A percentile compares a stretch with the other conserved stretches of the same genome.
Evolutionary conservation across 805 yeast species (phyloP).

Genomic region (Nakazawaea wyomingensis): DNA sequence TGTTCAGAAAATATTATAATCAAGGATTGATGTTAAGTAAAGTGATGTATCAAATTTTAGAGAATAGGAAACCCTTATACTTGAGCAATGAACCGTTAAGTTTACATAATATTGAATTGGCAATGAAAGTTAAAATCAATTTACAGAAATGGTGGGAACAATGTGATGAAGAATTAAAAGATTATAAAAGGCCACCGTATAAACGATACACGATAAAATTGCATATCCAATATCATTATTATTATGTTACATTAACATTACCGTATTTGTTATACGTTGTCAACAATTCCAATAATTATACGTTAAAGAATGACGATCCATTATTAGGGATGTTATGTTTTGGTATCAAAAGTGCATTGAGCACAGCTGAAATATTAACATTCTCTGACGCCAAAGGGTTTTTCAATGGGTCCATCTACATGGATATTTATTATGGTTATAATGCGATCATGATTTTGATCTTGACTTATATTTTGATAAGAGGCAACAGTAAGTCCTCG

Average conservation of each 20-base stretch:
- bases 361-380: conserved; percentile 32
- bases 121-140: conserved; percentile 30
- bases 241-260: conserved; percentile 34
- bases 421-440: conserved; percentile 40
- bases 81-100: conserved; percentile 34
- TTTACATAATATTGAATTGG: conserved; percentile 34
- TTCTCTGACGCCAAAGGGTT: conserved; percentile 31
- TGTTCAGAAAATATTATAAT: conserved; percentile 27
- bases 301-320: conserved; percentile 35
- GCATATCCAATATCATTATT: conserved; percentile 36
- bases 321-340: conserved; percentile 32
- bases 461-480: conserved; percentile 32
- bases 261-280: conserved; percentile 38
- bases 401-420: conserved; percentile 39
- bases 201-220: conserved; percentile 37
- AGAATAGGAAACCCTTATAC: conserved; percentile 29
- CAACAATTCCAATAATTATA: conserved; percentile 27
- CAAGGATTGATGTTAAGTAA: conserved; percentile 31
- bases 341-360: conserved; percentile 36
- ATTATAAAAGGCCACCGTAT: conserved; percentile 26
- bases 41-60: conserved; percentile 34
- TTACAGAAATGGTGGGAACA: conserved; percentile 30
- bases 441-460: conserved; percentile 37
- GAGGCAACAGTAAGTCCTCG: conserved; percentile 15
- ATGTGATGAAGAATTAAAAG: conserved; percentile 27